Evolutionary conservation across 2,329 filamentous ascomycete species (phyloP).

Genomic region (Sarocladiaceae sp.): DNA sequence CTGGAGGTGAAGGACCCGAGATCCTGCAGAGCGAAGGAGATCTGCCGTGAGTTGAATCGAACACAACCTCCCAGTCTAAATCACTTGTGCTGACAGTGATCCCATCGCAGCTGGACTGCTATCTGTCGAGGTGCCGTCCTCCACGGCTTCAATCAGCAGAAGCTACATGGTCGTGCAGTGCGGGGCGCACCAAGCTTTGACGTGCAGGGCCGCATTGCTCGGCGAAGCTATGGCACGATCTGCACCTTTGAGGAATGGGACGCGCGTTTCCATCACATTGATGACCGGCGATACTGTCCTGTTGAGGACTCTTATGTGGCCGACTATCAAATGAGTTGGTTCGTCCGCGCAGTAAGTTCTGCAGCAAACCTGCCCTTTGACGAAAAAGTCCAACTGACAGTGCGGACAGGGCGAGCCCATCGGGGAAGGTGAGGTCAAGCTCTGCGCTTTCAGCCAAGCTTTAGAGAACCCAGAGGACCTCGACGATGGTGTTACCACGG

Average conservation of each 20-base stretch:
- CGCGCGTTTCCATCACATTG: not conserved
- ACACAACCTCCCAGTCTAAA: too few species aligned
- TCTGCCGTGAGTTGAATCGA: not conserved
- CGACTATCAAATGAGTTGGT: conserved; percentile 11
- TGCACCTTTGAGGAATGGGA: not conserved
- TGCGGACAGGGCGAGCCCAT: not conserved
- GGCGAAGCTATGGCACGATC: conserved; percentile 10
- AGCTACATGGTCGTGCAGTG: not conserved
- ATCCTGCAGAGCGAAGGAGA: conserved; percentile 5
- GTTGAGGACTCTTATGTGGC: not conserved
- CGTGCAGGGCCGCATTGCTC: not conserved
- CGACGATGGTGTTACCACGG: not conserved
- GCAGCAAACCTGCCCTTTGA: not conserved
- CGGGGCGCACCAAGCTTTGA: not conserved
- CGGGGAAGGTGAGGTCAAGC: not conserved
- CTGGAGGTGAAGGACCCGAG: not conserved
- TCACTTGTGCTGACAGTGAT: not conserved
- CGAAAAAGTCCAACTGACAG: too few species aligned
- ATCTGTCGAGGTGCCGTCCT: conserved; percentile 3
- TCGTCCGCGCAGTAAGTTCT: conserved; percentile 9
- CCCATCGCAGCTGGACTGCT: not conserved
- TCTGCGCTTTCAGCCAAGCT: not conserved
- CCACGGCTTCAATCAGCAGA: not conserved
- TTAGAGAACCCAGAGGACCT: not conserved
- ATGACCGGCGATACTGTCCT: not conserved